Evolutionary conservation across 805 yeast genomes (phyloP), one percentile per base, ranked within the genome.

Genomic region (Metschnikowia colocasiae): DNA sequence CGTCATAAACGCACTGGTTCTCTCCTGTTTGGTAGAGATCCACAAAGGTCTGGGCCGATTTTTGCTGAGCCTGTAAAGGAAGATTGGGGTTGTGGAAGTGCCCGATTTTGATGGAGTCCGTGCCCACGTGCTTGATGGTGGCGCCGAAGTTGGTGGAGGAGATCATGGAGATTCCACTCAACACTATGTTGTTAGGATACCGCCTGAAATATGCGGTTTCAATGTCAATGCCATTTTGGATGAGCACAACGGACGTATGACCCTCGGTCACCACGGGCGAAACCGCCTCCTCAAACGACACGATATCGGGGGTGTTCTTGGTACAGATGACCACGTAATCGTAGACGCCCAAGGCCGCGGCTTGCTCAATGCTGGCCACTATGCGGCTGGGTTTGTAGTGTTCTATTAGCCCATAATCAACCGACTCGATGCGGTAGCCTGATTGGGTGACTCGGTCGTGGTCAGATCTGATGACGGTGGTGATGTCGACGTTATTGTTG

Each of bases 401-500:
- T 15, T 65, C 58, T 35, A 82, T 55, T 6, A 64, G 51, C 9
- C 92, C 91, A 58, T 85, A 83, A 53, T 82, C 85, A 30, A 71
- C 63, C 0, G 89, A 83, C 35, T 80, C 73, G 47, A 85, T 76
- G 29, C 71, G 69, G 61, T 75, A 84, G 1, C 94, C 94, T 1
- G 69, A 59, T 32, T 69, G 61, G 19, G 56, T 50, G 27, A 84
- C 82, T 29, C 61, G 63, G 3, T 78, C 76, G 63, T 81, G 85
- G 55, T 82, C 85, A 22, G 88, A 77, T 59, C 94, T 75, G 3
- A 83, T 75, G 4, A 84, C 85, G 12, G 80, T 68, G 2, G 89
- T 79, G 10, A 85, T 82, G 20, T 70, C 69, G 8, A 80, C 72
- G 36, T 69, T 63, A 8, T 10, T 8, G 37, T 75, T 69, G 34